These are phyloP conservation scores for Penicillium vulpinum DNA, from an alignment of 2,329 filamentous ascomycete species.

Conservation along the genomic window DNA sequence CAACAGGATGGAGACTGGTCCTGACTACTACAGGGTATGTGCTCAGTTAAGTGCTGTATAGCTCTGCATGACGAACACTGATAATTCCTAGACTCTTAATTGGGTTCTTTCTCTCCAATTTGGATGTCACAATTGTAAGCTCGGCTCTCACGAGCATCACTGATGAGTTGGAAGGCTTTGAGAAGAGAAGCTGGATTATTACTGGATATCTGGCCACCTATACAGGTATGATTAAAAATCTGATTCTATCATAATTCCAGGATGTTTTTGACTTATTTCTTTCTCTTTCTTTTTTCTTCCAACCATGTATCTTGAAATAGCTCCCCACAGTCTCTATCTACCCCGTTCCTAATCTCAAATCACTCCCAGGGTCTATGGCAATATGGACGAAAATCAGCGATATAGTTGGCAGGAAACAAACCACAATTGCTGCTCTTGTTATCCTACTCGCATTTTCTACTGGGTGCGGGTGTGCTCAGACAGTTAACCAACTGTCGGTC, in stretches of 20 bases:
- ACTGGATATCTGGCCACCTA: conserved; percentile 39
- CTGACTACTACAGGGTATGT: conserved; percentile 24
- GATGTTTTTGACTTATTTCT: neutral
- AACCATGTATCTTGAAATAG: neutral
- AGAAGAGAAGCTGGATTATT: conserved; percentile 37
- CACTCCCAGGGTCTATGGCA: conserved; percentile 28
- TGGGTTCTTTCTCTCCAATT: conserved; percentile 33
- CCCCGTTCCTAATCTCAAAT: neutral
- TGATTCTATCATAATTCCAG: neutral
- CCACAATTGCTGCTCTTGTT: conserved; percentile 24
- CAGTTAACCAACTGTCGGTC: conserved; percentile 32
- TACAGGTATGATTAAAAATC: conserved; percentile 26
- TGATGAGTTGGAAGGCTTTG: conserved; percentile 34
- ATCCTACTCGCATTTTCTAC: conserved; percentile 35
- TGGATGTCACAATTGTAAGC: conserved; percentile 40
- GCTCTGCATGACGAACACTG: neutral
- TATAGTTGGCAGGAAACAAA: conserved; percentile 32
- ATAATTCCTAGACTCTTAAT: conserved; percentile 24
- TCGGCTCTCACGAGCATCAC: conserved; percentile 38
- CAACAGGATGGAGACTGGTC: conserved; percentile 24
- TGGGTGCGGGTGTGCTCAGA: conserved; percentile 33
- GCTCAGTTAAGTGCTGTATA: neutral
- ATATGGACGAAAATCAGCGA: conserved; percentile 37
- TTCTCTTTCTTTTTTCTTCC: neutral
- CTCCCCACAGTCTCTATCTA: neutral